A percentile compares a stretch with the other conserved stretches of the same genome.
These are phyloP conservation scores for Yamadazyma ubonensis DNA, from an alignment of 805 yeast genomes.

Conservation along the genomic window DNA sequence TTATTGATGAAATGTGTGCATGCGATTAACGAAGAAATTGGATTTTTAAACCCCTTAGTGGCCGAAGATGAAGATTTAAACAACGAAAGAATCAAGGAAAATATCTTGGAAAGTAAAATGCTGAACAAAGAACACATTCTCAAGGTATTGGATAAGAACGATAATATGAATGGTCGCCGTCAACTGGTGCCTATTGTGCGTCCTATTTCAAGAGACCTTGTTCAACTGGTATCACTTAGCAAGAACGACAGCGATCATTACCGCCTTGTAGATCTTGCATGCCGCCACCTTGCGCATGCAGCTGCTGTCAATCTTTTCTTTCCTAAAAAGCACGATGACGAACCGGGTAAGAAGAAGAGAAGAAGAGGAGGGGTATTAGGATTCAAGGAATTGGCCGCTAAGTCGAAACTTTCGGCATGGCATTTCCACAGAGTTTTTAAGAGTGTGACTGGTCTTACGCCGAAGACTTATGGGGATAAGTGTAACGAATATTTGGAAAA, in stretches of 20 bases:
- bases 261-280: slow-evolving; percentile 70
- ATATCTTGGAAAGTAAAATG: slow-evolving; percentile 28
- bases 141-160: slow-evolving; percentile 20
- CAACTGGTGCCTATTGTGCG: slow-evolving; percentile 25
- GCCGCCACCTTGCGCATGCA: slow-evolving; percentile 79
- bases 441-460: slow-evolving; percentile 81
- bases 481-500: slow-evolving; percentile 61
- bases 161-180: slow-evolving; percentile 21
- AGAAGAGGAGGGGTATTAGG: slow-evolving; percentile 79
- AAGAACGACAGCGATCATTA: slow-evolving; percentile 69
- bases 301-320: slow-evolving; percentile 52
- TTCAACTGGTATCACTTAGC: slow-evolving; percentile 29
- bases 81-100: slow-evolving; percentile 35
- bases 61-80: slow-evolving; percentile 45
- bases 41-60: slow-evolving; percentile 53
- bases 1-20: slow-evolving; percentile 51
- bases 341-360: slow-evolving; percentile 38
- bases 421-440: slow-evolving; percentile 91
- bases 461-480: slow-evolving; percentile 84
- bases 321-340: slow-evolving; percentile 22
- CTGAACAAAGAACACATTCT: slow-evolving; percentile 24
- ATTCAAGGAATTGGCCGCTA: slow-evolving; percentile 83
- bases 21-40: slow-evolving; percentile 54
- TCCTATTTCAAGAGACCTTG: slow-evolving; percentile 1
- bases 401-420: slow-evolving; percentile 84